Evolutionary conservation across 2,329 filamentous ascomycete species (phyloP).

Genomic region (Xylariaceae sp.): DNA sequence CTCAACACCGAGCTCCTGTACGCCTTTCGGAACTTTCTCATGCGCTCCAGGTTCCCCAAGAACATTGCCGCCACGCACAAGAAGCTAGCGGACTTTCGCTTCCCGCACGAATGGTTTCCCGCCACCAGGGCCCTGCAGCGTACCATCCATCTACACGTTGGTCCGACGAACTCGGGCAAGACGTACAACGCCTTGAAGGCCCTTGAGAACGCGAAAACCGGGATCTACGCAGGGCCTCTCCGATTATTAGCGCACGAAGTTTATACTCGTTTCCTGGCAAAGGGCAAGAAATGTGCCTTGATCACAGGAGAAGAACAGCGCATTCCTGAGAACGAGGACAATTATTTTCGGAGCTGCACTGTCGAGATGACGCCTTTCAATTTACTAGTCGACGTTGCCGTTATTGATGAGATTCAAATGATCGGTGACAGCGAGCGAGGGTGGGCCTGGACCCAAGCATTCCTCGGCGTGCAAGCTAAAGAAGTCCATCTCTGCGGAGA

Average conservation of each 20-base stretch:
- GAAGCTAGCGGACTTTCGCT: conserved; percentile 78
- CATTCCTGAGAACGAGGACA: conserved; percentile 60
- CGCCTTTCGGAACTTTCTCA: conserved; percentile 67
- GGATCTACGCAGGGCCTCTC: conserved; percentile 89
- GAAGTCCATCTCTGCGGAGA: conserved; percentile 96
- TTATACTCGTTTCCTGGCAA: conserved; percentile 81
- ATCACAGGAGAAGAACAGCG: conserved; percentile 91
- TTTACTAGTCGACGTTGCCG: conserved; percentile 75
- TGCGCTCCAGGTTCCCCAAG: conserved; percentile 59
- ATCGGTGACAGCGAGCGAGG: conserved; percentile 78
- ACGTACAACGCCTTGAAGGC: conserved; percentile 91
- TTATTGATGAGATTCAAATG: conserved; percentile 99
- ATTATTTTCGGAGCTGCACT: conserved; percentile 78
- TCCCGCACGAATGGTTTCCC: conserved; percentile 90
- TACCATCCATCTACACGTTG: conserved; percentile 89
- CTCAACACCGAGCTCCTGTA: conserved; percentile 65
- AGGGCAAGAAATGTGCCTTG: conserved; percentile 75
- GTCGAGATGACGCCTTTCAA: conserved; percentile 80
- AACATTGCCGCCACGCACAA: conserved; percentile 61
- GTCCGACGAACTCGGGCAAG: conserved; percentile 97
- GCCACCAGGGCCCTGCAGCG: conserved; percentile 78
- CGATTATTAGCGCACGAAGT: conserved; percentile 91
- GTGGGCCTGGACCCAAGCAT: conserved; percentile 91
- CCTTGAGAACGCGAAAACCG: conserved; percentile 73
- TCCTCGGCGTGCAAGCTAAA: conserved; percentile 82